These are phyloP conservation scores for Colletotrichum sp. DNA, from an alignment of 2,329 filamentous ascomycete species.

Conservation along the genomic window DNA sequence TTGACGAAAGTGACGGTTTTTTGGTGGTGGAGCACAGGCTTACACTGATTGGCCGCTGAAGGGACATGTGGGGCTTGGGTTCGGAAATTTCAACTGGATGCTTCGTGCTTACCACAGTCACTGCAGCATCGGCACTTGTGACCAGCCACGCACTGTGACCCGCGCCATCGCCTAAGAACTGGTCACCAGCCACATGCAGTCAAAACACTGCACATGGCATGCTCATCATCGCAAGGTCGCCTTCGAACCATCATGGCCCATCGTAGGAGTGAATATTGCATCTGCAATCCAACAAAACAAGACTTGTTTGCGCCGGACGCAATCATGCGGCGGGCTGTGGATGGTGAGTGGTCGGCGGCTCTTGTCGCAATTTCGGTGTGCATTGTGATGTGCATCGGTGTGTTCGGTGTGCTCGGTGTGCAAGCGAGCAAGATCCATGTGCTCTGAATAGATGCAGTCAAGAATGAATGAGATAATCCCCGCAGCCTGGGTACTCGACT, in stretches of 20 bases:
- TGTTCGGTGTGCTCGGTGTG: neutral
- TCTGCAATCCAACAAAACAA: neutral
- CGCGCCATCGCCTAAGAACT: neutral
- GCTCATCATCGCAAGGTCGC: neutral
- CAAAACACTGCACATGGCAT: neutral
- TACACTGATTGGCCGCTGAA: neutral
- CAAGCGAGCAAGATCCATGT: neutral
- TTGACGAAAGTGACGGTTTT: neutral
- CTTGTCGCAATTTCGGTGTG: neutral
- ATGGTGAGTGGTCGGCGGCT: neutral
- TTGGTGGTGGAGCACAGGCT: neutral
- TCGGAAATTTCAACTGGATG: neutral
- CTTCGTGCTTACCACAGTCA: no score
- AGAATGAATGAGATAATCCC: neutral
- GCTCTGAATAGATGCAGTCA: neutral
- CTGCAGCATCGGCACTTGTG: neutral
- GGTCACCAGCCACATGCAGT: neutral
- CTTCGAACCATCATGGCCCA: neutral
- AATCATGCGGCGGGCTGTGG: neutral
- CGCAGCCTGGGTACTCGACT: no score
- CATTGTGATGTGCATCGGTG: neutral
- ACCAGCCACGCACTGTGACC: neutral
- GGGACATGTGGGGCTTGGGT: neutral
- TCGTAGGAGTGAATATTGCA: neutral
- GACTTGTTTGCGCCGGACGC: neutral